Evolutionary conservation across 1,139 yeast species (phyloP), one percentile per base, ranked within the genome.

Genomic region (Kodamaea plutei): DNA sequence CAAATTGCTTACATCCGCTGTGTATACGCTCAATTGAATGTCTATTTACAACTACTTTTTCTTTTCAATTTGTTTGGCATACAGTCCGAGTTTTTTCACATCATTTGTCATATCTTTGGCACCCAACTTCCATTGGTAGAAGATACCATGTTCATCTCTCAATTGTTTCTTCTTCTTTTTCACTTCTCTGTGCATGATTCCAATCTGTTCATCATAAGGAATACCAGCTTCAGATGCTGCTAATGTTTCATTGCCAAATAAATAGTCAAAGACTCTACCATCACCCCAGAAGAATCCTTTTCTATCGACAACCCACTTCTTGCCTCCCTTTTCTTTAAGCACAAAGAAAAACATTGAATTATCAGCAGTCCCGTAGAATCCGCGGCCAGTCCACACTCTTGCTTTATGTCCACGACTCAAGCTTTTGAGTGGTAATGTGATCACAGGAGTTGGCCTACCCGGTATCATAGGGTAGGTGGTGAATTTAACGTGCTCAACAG

Each of bases 261-360:
- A 49, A 34, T 76, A 74, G 55, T 85, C 95, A 57, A 80, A 82
- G 2, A 85, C 83, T 37, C 95, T 67, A 6, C 95, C 95, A 53
- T 85, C 95, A 20, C 91, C 87, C 95, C 95, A 85, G 59, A 84
- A 85, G 67, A 46, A 46, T 11, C 95, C 95, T 47, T 78, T 80
- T 42, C 95, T 67, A 52, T 85, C 95, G 14, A 84, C 80, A 12
- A 84, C 64, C 88, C 91, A 84, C 28, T 82, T 85, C 28, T 54
- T 57, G 12, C 73, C 70, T 30, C 63, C 60, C 6, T 42, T 37
- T 47, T 84, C 91, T 52, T 73, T 77, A 39, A 85, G 57, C 25
- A 82, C 73, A 52, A 84, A 83, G 64, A 81, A 79, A 53, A 84
- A 84, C 36, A 84, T 69, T 5, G 84, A 69, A 28, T 78, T 73